A percentile compares a stretch with the other conserved stretches of the same genome.
phyloP scores from a whole-genome alignment of 2,329 filamentous ascomycete genomes.

The Leptographium galeiforme region DNA sequence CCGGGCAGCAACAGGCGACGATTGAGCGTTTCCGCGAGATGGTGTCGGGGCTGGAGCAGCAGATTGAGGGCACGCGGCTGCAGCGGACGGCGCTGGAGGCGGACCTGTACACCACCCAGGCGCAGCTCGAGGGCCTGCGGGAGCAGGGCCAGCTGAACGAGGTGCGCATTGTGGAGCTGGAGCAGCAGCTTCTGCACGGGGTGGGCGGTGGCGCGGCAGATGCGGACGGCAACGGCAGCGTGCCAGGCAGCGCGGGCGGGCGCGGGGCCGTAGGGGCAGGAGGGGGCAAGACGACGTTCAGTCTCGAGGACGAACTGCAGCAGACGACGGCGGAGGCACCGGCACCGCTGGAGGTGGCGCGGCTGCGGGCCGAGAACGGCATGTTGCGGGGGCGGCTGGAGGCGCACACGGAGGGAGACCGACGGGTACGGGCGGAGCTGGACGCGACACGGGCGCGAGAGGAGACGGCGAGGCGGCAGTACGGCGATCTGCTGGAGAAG shows the following conservation, averaged over 20 bases:
- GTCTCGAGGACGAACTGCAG: constrained; percentile 48
- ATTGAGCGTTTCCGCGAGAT: constrained; percentile 15
- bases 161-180: constrained; percentile 41
- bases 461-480: constrained; percentile 38
- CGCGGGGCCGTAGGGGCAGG: background rate
- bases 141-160: constrained; percentile 35
- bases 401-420: constrained; percentile 38
- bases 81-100: constrained; percentile 27
- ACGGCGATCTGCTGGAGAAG: constrained; percentile 45
- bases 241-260: background rate
- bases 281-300: constrained; percentile 21
- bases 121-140: constrained; percentile 22
- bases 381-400: constrained; percentile 41
- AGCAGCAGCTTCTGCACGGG: constrained; percentile 38
- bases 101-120: constrained; percentile 30
- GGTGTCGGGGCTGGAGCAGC: constrained; percentile 16
- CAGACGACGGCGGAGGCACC: constrained; percentile 23
- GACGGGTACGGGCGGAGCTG: constrained; percentile 39
- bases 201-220: constrained; percentile 8
- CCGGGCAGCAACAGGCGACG: constrained; percentile 12
- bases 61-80: constrained; percentile 29
- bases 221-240: constrained; percentile 3
- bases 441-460: constrained; percentile 38
- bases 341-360: constrained; percentile 35
- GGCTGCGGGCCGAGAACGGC: constrained; percentile 48